Base-by-base conservation (phyloP, 2,329 filamentous ascomycete species). In the Sclerotiophoma versabilis region DNA sequence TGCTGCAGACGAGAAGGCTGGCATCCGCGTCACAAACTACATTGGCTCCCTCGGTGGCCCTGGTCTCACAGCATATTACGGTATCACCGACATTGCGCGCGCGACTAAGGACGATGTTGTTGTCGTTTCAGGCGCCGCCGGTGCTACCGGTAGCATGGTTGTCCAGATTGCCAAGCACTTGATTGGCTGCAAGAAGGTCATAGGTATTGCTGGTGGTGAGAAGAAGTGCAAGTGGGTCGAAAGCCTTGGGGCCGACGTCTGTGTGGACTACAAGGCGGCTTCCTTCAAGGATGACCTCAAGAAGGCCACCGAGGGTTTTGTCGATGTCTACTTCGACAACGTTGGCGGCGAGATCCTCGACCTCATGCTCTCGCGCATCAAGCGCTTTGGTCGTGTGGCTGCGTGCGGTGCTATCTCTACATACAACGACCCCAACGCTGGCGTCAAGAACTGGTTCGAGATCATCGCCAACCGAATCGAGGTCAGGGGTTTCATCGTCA, bases 71-170 rank as follows among this genome's bases (percentile, higher is more conserved):
- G 90, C 90, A 2, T 93, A 91, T 77, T 88, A 90, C 59, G 90
- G 90, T 22, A 84, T 93, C 70, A 75, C 84, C 20, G 83, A 89
- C 51, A 83, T 92, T 42, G 90, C 83, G 14, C 77, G 87, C 45
- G 83, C 88, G 19, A 84, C 85, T 66, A 73, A 82, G 0, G 87
- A 87, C 7, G 88, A 93, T 62, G 84, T 87, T 0, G 88, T 93
- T 1, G 88, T 93, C 8, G 87, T 93, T 0, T 89, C 86, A 9
- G 90, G 89, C 5, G 90, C 90, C 0, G 90, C 90, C 0, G 90
- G 90, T 6, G 90, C 90, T 0, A 92, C 90, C 0, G 90, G 90
- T 1, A 87, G 82, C 68, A 85, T 93, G 19, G 90, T 85, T 0
- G 79, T 83, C 7, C 82, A 85, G 69, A 80, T 84, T 58, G 82